Evolutionary conservation across 2,329 filamentous ascomycete genomes (phyloP), one percentile per base, ranked within the genome.

Genomic region (Colletotrichum camelliae): DNA sequence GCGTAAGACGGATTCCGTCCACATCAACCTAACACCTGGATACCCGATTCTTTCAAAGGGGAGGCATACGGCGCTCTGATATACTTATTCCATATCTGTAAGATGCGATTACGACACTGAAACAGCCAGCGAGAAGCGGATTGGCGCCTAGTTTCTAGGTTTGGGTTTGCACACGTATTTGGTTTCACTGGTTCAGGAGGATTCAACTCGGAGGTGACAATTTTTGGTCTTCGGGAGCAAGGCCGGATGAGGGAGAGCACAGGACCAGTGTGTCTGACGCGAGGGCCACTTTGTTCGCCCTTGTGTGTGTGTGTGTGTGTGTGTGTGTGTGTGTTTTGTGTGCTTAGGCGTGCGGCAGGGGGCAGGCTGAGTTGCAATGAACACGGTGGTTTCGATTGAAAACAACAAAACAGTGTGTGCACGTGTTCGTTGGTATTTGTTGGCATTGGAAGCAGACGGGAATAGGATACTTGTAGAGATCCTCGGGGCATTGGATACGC

Each of bases 11-110:
- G 65, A 69, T 48, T 43, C 58, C 35, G 70, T 74, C 74, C 48
- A 68, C 70, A 68, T n/a, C 48, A 64, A 73, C 64, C 29, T 67
- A 64, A 69, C 52, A 69, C 74, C 70, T 74, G 74, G 64, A 76
- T 76, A 76, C 74, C 74, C 74, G 70, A 69, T 76, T 65, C 70
- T 76, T 74, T 65, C 55, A 57, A 72, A 48, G 16, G 27, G 64
- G 64, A 31, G 48, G 58, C n/a, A 58, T 58, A 69, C 58, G 74
- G 74, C 74, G 74, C 74, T 65, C 64, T 73, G 33, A 74, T 73
- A 74, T 61, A 69, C 69, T 60, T 58, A 69, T 69, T 65, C 70
- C 70, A 64, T 73, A 64, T 58, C 74, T 74, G 70, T 76, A 76
- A 68, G 43, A 76, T 73, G 74, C 64, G 64, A 69, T 76, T 68